Conservation (phyloP, 495 filamentous ascomycete species). For the Astrothelium subdiscretum region DNA sequence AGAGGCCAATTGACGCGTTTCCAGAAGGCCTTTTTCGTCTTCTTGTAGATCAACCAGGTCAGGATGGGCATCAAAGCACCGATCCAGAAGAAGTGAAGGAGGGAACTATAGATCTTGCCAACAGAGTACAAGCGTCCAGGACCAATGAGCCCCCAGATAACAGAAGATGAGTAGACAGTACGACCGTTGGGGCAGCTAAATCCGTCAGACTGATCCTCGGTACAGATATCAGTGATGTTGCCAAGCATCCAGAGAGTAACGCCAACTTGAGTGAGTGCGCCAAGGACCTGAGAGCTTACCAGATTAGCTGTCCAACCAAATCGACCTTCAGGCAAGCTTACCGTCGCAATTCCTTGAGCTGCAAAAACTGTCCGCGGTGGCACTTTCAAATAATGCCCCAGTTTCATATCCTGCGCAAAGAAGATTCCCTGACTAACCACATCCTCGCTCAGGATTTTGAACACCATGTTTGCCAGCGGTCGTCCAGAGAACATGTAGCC, state of each 20-base stretch:
- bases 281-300: conserved; percentile 36
- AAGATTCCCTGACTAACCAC: conserved; percentile 68
- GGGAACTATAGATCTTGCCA: conserved; percentile 52
- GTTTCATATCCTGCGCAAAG: conserved; percentile 75
- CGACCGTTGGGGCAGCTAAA: conserved; percentile 81
- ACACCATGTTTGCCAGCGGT: conserved; percentile 81
- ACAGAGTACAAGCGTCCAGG: conserved; percentile 66
- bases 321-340: background rate
- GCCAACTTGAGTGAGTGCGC: conserved; percentile 66
- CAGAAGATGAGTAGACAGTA: conserved; percentile 81
- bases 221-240: conserved; percentile 67
- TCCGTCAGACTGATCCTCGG: conserved; percentile 63
- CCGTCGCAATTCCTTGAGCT: conserved; percentile 69
- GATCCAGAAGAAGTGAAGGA: conserved; percentile 68
- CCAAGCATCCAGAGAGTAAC: conserved; percentile 85
- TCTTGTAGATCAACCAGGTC: conserved; percentile 50
- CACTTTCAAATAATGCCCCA: conserved; percentile 91
- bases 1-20: conserved; percentile 61
- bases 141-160: conserved; percentile 82
- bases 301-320: background rate
- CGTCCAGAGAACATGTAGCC: conserved; percentile 68
- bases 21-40: conserved; percentile 35
- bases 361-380: conserved; percentile 68
- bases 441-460: conserved; percentile 68
- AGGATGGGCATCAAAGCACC: conserved; percentile 58